phyloP scores from a whole-genome alignment of 1,139 yeast genomes.

The Candida frijolesensis region DNA sequence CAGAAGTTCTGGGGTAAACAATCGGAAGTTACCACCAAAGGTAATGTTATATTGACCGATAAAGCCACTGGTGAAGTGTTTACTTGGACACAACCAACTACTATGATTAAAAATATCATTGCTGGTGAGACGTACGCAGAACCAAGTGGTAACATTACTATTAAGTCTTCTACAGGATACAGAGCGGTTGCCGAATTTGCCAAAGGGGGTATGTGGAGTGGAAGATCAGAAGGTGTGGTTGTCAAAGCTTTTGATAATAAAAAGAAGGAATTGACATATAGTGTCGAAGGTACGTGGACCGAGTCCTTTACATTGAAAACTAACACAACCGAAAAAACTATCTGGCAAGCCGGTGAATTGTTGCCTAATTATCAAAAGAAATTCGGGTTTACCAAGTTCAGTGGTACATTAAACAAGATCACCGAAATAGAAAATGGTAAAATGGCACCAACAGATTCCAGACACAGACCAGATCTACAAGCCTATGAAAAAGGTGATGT shows the following conservation, averaged over 20 bases:
- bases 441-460: slow-evolving; percentile 85
- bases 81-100: slow-evolving; percentile 81
- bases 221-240: slow-evolving; percentile 78
- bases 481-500: slow-evolving; percentile 70
- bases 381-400: slow-evolving; percentile 84
- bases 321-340: slow-evolving; percentile 40
- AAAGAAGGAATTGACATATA: slow-evolving; percentile 39
- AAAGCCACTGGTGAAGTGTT: slow-evolving; percentile 68
- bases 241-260: slow-evolving; percentile 53
- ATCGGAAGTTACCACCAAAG: slow-evolving; percentile 78
- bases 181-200: slow-evolving; percentile 76
- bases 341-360: slow-evolving; percentile 71
- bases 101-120: slow-evolving; percentile 79
- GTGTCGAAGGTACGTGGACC: slow-evolving; percentile 79
- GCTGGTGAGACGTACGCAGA: slow-evolving; percentile 97
- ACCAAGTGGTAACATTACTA: slow-evolving; percentile 70
- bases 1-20: slow-evolving; percentile 97
- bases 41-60: slow-evolving; percentile 59
- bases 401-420: slow-evolving; percentile 79
- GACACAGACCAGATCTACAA: slow-evolving; percentile 83
- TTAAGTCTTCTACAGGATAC: slow-evolving; percentile 68
- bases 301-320: slow-evolving; percentile 52
- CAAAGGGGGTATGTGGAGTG: slow-evolving; percentile 74
- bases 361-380: slow-evolving; percentile 61
- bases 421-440: slow-evolving; percentile 65